These are phyloP conservation scores for Phytophthora agathidicida DNA, from an alignment of 352 stramenopile genomes.

Conservation along the genomic window DNA sequence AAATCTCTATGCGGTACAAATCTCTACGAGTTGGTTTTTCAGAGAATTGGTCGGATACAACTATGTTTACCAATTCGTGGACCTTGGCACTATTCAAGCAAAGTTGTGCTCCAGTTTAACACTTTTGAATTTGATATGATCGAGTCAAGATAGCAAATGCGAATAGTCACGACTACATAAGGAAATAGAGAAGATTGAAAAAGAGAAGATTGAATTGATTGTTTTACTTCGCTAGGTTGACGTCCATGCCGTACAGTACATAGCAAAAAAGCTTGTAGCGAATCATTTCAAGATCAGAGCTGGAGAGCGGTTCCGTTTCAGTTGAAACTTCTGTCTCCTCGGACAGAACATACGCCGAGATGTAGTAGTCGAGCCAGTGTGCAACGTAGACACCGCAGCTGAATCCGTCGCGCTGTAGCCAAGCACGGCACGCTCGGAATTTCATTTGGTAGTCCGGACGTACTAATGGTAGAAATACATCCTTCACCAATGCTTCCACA, in stretches of 20 bases:
- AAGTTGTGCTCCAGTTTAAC: no score
- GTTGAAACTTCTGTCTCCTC: not conserved
- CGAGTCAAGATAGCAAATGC: no score
- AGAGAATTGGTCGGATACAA: not conserved
- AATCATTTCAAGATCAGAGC: not conserved
- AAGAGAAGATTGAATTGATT: not conserved
- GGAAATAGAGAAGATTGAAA: no score
- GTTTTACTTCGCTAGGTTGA: not conserved
- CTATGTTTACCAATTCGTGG: not conserved
- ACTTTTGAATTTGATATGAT: no score
- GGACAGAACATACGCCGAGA: not conserved
- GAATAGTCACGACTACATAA: no score
- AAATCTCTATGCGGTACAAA: no score
- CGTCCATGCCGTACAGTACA: slow-evolving; percentile 5
- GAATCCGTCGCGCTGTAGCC: not conserved
- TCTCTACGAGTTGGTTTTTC: slow-evolving; percentile 1
- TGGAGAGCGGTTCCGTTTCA: not conserved
- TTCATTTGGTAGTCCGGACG: not conserved
- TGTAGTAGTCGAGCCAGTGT: slow-evolving; percentile 12
- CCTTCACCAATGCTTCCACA: not conserved
- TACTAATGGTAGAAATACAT: not conserved
- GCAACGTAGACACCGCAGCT: slow-evolving; percentile 6
- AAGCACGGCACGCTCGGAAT: not conserved
- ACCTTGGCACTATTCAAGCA: no score
- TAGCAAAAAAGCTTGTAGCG: slow-evolving; percentile 10